Percentiles rank a stretch among this genome's conserved stretches.
Evolutionary conservation across 2,329 filamentous ascomycete species (phyloP).

Genomic region (Xylariaceae sp.): DNA sequence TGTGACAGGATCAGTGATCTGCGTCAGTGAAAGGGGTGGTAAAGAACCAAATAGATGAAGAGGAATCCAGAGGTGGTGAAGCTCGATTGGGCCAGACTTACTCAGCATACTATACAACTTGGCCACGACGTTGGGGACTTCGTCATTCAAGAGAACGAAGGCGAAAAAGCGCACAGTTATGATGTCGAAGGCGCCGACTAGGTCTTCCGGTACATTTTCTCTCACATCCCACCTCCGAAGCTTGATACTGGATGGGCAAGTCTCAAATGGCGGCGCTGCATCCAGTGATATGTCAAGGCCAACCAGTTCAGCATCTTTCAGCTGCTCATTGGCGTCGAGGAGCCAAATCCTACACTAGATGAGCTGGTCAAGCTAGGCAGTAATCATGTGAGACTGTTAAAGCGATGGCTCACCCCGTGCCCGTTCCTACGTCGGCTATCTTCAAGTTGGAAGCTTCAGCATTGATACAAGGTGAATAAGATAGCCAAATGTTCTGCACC

Average conservation of each 20-base stretch:
- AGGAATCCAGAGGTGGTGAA: too few species aligned
- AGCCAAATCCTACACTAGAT: conserved; percentile 13
- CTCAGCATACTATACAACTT: conserved; percentile 20
- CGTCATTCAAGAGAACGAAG: conserved; percentile 18
- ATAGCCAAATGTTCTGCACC: conserved; percentile 23
- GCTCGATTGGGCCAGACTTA: conserved; percentile 1
- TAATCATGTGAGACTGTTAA: background rate
- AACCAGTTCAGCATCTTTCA: conserved; percentile 13
- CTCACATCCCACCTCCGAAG: conserved; percentile 18
- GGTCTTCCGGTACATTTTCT: conserved; percentile 16
- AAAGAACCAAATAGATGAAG: too few species aligned
- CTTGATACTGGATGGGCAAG: conserved; percentile 16
- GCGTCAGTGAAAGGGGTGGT: too few species aligned
- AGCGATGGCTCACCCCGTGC: conserved; percentile 19
- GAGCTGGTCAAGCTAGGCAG: background rate
- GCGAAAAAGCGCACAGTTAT: conserved; percentile 21
- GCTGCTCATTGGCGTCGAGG: conserved; percentile 3
- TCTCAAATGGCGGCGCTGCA: conserved; percentile 16
- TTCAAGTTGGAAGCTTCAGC: conserved; percentile 9
- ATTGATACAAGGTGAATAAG: conserved; percentile 23
- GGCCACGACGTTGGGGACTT: conserved; percentile 9
- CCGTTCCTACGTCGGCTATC: conserved; percentile 27
- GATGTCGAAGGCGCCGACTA: conserved; percentile 21
- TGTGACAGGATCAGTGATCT: background rate
- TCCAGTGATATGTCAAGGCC: conserved; percentile 26